Evolutionary conservation across 176 grass and related monocot species (phyloP), one percentile per base, ranked within the genome.

Genomic region (Triticum dicoccoides): DNA sequence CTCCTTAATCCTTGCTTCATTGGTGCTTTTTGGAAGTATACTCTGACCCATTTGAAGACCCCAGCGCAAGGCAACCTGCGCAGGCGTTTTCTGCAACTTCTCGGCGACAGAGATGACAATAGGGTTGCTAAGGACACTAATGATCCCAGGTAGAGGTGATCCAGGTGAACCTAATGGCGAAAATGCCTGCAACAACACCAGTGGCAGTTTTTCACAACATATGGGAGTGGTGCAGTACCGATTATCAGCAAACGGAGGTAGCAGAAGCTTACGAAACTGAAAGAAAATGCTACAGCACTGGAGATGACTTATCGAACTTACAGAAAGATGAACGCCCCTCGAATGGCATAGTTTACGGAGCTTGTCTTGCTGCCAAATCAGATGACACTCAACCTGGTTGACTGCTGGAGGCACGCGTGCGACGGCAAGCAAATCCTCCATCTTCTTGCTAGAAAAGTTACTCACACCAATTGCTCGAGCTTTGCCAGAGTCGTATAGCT

Each of bases 381-480:
- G 49, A 52, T 52, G 49, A 14, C 49, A 52, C 49, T 52, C 49
- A 52, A 52, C 49, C 49, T 52, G 49, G 49, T 15, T 52, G 14
- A 52, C 4, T 17, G 14, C 49, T 52, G 49, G 45, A 47, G 45
- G 11, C 45, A 47, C 45, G 1, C 45, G 71, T 49, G 45, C 45
- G 45, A 47, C 45, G 11, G 45, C 45, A 47, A 47, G 45, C 45
- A 47, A 47, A 47, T 47, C 45, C 24, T 32, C 27, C 27, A 90
- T 38, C 61, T 90, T 93, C 82, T 90, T 90, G 65, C n/a, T 54
- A 9, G 88, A 73, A 45, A 93, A 93, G 73, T 93, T 93, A 30
- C 85, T 90, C 14, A 91, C 91, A 32, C 91, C 91, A 14, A 93
- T 93, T 3, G 88, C 86, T 15, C 82, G 85, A 66, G 88, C 82